Percentiles rank a stretch among this genome's conserved stretches.
Evolutionary conservation across 106 monocot genomes (phyloP).

Genomic region (Alisma plantagoaquatica): DNA sequence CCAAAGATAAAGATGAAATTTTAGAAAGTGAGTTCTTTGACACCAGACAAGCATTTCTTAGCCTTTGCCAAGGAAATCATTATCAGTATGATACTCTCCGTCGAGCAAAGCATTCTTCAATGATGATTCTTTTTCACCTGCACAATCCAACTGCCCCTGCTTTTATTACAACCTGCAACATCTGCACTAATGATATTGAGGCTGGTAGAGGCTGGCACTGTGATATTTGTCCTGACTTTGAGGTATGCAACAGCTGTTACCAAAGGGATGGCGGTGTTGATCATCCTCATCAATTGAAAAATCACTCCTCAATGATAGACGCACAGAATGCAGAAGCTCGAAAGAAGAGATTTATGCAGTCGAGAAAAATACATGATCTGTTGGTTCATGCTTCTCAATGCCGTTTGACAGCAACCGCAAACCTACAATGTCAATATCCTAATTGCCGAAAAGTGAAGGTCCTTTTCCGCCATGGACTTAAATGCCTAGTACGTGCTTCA

Average conservation of each 20-base stretch:
- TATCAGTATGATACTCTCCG: slow-evolving; percentile 95
- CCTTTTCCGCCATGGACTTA: slow-evolving; percentile 81
- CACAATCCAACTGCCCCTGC: slow-evolving; percentile 97
- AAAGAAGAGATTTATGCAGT: slow-evolving; percentile 65
- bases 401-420: slow-evolving; percentile 21
- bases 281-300: slow-evolving; percentile 82
- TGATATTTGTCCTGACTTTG: slow-evolving; percentile 89
- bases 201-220: slow-evolving; percentile 90
- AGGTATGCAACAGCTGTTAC: slow-evolving; percentile 78
- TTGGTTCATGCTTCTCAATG: slow-evolving; percentile 93
- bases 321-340: slow-evolving; percentile 91
- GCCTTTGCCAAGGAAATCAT: slow-evolving; percentile 95
- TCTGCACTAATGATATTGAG: slow-evolving; percentile 78
- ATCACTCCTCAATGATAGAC: slow-evolving; percentile 72
- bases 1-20: slow-evolving; percentile 92
- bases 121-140: slow-evolving; percentile 95
- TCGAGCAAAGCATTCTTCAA: slow-evolving; percentile 94
- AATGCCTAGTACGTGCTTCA: slow-evolving; percentile 57
- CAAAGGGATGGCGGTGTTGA: slow-evolving; percentile 60
- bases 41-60: slow-evolving; percentile 86
- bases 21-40: slow-evolving; percentile 95
- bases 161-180: slow-evolving; percentile 82
- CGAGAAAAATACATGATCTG: slow-evolving; percentile 89
- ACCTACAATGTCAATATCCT: slow-evolving; percentile 56
- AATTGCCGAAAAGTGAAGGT: slow-evolving; percentile 95